Percentiles rank a stretch among this genome's conserved stretches.
Evolutionary conservation across 352 stramenopile genomes (phyloP).

Genomic region (Globisporangium paroecandrum): DNA sequence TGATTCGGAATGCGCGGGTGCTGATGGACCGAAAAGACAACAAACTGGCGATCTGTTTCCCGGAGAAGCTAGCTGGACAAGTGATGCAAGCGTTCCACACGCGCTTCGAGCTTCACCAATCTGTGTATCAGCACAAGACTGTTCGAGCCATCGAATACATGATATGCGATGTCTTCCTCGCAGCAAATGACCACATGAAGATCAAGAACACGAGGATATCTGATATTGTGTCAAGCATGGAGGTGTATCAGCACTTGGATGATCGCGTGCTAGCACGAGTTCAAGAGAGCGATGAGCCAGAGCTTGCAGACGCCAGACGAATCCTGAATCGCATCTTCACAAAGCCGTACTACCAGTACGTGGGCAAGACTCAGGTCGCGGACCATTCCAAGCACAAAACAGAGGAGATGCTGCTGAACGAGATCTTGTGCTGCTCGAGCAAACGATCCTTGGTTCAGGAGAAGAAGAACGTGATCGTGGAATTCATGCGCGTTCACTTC

Average conservation of each 20-base stretch:
- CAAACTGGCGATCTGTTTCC: constrained; percentile 77
- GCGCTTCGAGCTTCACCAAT: constrained; percentile 83
- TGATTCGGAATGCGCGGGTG: constrained; percentile 75
- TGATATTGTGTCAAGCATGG: constrained; percentile 57
- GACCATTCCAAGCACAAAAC: constrained; percentile 38
- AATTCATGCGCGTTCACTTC: constrained; percentile 77
- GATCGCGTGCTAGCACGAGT: constrained; percentile 76
- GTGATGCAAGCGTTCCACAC: constrained; percentile 89
- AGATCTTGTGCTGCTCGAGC: constrained; percentile 52
- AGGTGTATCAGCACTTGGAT: constrained; percentile 80
- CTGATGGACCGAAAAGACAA: constrained; percentile 49
- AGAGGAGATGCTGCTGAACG: constrained; percentile 48
- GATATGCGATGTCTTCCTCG: constrained; percentile 76
- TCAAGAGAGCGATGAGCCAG: constrained; percentile 57
- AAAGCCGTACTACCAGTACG: constrained; percentile 75
- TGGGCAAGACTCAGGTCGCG: constrained; percentile 63
- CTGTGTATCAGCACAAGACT: constrained; percentile 85
- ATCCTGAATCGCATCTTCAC: constrained; percentile 63
- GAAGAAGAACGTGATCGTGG: constrained; percentile 64
- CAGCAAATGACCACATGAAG: constrained; percentile 54
- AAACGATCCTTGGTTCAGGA: constrained; percentile 31
- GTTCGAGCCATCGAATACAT: constrained; percentile 86
- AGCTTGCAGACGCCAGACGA: constrained; percentile 40
- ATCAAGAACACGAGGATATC: constrained; percentile 68
- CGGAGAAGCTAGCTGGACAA: constrained; percentile 79